phyloP scores from a whole-genome alignment of 495 filamentous ascomycete genomes.

The Friedmanniomyces simplex region DNA sequence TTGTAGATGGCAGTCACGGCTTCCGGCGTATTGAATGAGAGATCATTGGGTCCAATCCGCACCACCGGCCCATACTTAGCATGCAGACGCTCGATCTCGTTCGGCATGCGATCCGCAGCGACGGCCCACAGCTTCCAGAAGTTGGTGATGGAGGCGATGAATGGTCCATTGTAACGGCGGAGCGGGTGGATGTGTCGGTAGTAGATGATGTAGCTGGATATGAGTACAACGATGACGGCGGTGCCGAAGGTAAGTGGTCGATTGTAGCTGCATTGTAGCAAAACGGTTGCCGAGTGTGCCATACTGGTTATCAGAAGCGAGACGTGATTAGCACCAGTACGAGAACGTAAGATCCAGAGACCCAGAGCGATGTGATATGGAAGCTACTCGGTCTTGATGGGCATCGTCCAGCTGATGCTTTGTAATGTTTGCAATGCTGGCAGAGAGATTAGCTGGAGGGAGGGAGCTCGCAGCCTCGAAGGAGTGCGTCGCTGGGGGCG shows the following conservation, averaged over 20 bases:
- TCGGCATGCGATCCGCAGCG: conserved; percentile 12
- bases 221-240: neutral
- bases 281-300: neutral
- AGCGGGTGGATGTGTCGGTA: conserved; percentile 43
- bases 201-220: neutral
- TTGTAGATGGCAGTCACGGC: neutral
- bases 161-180: conserved; percentile 43
- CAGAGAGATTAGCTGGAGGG: too few relatives aligned
- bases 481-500: too few relatives aligned
- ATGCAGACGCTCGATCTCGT: conserved; percentile 17
- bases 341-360: too few relatives aligned
- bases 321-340: too few relatives aligned
- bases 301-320: too few relatives aligned
- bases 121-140: conserved; percentile 31
- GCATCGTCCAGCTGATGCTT: too few relatives aligned
- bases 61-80: conserved; percentile 20
- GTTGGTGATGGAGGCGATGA: conserved; percentile 41
- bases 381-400: too few relatives aligned
- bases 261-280: neutral
- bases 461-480: too few relatives aligned
- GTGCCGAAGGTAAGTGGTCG: neutral
- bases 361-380: too few relatives aligned
- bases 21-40: conserved; percentile 1
- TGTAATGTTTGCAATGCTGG: too few relatives aligned
- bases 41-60: neutral